Evolutionary conservation across 306 rosid species (phyloP).

Genomic region (cucumber (Cucumis sativus)): DNA sequence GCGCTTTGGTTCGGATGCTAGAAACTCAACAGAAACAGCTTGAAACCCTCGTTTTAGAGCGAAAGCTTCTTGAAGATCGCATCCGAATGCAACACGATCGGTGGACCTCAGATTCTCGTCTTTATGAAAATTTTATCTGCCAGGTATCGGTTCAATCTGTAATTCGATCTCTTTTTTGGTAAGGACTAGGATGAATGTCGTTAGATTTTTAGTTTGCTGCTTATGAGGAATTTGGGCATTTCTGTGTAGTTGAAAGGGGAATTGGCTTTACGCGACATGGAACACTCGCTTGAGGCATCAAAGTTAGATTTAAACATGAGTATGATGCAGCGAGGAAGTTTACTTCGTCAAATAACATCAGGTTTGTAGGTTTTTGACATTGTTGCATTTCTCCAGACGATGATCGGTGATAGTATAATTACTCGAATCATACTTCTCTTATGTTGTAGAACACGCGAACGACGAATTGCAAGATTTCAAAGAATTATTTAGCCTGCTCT

Average conservation of each 20-base stretch:
- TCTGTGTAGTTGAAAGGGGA: constrained; percentile 34
- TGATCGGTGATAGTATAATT: background rate
- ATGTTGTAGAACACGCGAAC: constrained; percentile 33
- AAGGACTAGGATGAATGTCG: constrained; percentile 26
- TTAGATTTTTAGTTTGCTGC: background rate
- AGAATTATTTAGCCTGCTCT: constrained; percentile 28
- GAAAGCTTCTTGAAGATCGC: constrained; percentile 44
- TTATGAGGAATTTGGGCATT: constrained; percentile 7
- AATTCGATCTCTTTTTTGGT: background rate
- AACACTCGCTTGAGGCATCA: constrained; percentile 26
- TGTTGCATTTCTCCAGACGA: background rate
- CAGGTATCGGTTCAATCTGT: constrained; percentile 26
- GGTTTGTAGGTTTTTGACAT: constrained; percentile 28
- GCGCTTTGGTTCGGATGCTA: constrained; percentile 38
- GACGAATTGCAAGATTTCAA: constrained; percentile 57
- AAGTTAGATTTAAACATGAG: constrained; percentile 36
- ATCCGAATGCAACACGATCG: constrained; percentile 40
- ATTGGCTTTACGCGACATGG: constrained; percentile 31
- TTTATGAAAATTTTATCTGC: constrained; percentile 25
- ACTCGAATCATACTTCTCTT: background rate
- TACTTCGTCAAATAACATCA: constrained; percentile 23
- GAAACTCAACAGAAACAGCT: constrained; percentile 51
- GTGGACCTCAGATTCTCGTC: constrained; percentile 41
- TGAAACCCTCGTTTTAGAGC: constrained; percentile 32
- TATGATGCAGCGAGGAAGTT: constrained; percentile 39